Percentiles rank a stretch among this genome's conserved stretches.
Evolutionary conservation across 225 moss, liverwort and hornwort species (phyloP).

Genomic region (Takakia lepidozioides): DNA sequence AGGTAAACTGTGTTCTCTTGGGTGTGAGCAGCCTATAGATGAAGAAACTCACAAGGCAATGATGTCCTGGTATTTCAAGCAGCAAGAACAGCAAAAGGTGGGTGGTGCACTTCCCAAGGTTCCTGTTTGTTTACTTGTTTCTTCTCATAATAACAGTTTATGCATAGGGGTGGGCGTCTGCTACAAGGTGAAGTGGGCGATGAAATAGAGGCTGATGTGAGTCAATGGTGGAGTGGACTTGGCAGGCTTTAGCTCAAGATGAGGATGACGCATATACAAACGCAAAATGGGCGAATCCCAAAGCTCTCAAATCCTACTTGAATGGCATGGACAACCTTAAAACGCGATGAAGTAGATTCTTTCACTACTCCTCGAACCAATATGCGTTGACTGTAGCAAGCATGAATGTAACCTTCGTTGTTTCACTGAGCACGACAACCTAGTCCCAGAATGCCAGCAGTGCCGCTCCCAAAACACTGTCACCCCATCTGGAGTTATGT

Average conservation of each 20-base stretch:
- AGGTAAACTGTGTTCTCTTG: not conserved
- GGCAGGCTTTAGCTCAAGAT: conserved; percentile 53
- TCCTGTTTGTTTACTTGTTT: not conserved
- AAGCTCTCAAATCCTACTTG: conserved; percentile 40
- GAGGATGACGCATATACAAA: conserved; percentile 53
- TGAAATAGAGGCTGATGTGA: too few species aligned
- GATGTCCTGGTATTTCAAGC: conserved; percentile 87
- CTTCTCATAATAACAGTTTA: not conserved
- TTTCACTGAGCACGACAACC: too few species aligned
- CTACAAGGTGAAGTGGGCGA: too few species aligned
- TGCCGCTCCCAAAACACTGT: too few species aligned
- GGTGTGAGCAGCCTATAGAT: conserved; percentile 59
- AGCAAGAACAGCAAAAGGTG: conserved; percentile 83
- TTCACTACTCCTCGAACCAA: too few species aligned
- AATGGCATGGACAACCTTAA: conserved; percentile 53
- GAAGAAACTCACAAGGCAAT: conserved; percentile 85
- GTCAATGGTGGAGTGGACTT: conserved; percentile 1
- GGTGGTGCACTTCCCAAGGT: not conserved
- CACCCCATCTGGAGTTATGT: too few species aligned
- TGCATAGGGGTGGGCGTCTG: not conserved
- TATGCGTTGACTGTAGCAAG: too few species aligned
- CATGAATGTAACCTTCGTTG: too few species aligned
- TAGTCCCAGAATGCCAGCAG: too few species aligned
- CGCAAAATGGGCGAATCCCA: conserved; percentile 52
- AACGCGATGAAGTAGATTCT: conserved; percentile 19